A percentile compares a stretch with the other conserved stretches of the same genome.
Conservation (phyloP, 2,329 filamentous ascomycete genomes). For the Sarocladiaceae sp. region DNA sequence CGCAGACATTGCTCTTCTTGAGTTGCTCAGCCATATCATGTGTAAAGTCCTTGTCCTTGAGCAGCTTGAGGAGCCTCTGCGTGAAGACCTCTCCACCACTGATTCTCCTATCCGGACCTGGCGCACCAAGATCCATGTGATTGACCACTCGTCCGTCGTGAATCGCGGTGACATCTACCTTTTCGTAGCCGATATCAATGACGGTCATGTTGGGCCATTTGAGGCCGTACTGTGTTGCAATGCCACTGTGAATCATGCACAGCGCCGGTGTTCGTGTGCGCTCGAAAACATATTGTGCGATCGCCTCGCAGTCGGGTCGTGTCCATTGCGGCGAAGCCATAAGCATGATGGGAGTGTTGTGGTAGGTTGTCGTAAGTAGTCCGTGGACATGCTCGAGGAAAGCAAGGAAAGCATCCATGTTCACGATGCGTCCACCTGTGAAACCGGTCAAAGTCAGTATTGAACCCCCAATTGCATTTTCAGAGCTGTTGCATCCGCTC, state of each 20-base stretch:
- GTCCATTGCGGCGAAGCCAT: conserved; percentile 90
- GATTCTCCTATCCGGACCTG: conserved; percentile 38
- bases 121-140: conserved; percentile 57
- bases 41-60: conserved; percentile 54
- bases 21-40: conserved; percentile 65
- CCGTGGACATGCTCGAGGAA: conserved; percentile 89
- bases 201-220: conserved; percentile 72
- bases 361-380: conserved; percentile 81
- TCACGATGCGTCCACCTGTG: conserved; percentile 69
- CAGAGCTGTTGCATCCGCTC: conserved; percentile 11
- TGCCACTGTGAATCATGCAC: conserved; percentile 80
- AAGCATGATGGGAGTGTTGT: conserved; percentile 91
- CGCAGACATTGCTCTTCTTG: conserved; percentile 60
- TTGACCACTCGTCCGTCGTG: conserved; percentile 71
- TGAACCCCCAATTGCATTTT: neutral
- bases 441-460: conserved; percentile 1
- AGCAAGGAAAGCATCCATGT: conserved; percentile 91
- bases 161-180: conserved; percentile 88
- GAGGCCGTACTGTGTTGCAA: conserved; percentile 81
- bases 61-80: conserved; percentile 58
- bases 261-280: conserved; percentile 93
- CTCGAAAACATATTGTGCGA: conserved; percentile 94
- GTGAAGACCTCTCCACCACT: conserved; percentile 90
- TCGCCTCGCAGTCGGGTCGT: conserved; percentile 74
- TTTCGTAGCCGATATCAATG: conserved; percentile 85